These are phyloP conservation scores for Wickerhamiella bombiphila DNA, from an alignment of 805 yeast species.

Conservation along the genomic window DNA sequence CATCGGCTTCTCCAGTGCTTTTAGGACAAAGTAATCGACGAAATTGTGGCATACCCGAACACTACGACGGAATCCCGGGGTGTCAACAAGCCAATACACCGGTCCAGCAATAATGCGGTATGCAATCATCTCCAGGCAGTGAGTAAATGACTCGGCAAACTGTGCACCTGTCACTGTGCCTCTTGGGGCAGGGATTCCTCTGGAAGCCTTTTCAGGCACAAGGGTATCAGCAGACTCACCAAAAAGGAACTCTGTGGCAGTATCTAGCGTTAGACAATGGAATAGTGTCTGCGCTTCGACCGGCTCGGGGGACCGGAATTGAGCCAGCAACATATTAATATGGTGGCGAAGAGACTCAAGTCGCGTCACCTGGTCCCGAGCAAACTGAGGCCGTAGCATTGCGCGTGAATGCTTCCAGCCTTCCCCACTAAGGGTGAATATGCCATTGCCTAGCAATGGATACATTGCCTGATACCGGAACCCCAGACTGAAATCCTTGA, in stretches of 20 bases:
- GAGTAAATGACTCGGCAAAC: constrained; percentile 19
- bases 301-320: constrained; percentile 10
- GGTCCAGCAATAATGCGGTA: constrained; percentile 15
- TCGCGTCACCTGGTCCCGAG: constrained; percentile 18
- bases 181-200: constrained; percentile 12
- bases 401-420: constrained; percentile 23
- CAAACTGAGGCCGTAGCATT: constrained; percentile 21
- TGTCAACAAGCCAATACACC: constrained; percentile 16
- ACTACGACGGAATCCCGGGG: constrained; percentile 24
- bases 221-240: constrained; percentile 20
- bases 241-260: constrained; percentile 20
- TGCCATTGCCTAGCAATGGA: constrained; percentile 20
- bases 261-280: constrained; percentile 18
- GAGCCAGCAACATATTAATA: constrained; percentile 14
- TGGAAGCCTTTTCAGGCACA: constrained; percentile 6
- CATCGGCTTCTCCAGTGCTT: constrained; percentile 24
- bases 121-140: constrained; percentile 14
- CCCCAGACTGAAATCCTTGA: constrained; percentile 21
- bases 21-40: constrained; percentile 29
- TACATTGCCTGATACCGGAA: constrained; percentile 15
- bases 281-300: constrained; percentile 17
- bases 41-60: constrained; percentile 24
- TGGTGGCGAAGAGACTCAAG: constrained; percentile 17
- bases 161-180: constrained; percentile 15
- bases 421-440: constrained; percentile 21